Evolutionary conservation across 768 basidiomycete species (phyloP), one percentile per base, ranked within the genome.

Genomic region (Inosperma sp.): DNA sequence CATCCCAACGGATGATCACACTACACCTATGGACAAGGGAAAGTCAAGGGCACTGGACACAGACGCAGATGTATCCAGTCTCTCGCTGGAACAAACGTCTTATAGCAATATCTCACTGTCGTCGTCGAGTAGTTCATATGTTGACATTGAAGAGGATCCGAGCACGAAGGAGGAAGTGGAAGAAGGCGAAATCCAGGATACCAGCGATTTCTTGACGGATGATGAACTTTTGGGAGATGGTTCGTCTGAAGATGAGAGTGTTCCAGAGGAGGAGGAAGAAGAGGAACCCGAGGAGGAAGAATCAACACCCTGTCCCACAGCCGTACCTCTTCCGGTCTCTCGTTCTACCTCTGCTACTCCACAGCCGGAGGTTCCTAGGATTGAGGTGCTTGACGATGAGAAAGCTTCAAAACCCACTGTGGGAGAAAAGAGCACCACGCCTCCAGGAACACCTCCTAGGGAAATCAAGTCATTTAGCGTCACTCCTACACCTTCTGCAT

Each of bases 311-410:
- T 68, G 73, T 4, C 63, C 66, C n/a, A 50, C 67, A 43, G 43
- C 60, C 27, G 63, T 74, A 2, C 74, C 78, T 2, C 57, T 72
- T 10, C 71, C 76, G 9, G 48, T 54, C 13, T 72, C 74, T 26
- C 72, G 80, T 35, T 82, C 83, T 34, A 70, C 79, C 3, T 83
- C 83, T 13, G 69, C 73, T 12, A 82, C 83, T 7, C 84, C 83
- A 7, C 79, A 77, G 56, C 75, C 76, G 3, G 81, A 82, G 43
- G 59, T 68, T 21, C 76, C 76, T 1, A 63, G 62, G 13, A 72
- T 78, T 22, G 57, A 66, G 12, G 60, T 74, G 14, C 72, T 72
- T 4, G 58, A 68, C 7, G 56, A 21, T 59, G 59, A 7, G 44
- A 61, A 41, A 55, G 54, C 61, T 17, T 49, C 58, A 19, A 59